These are phyloP conservation scores for Mycena chlorophos DNA, from an alignment of 768 basidiomycete genomes.

Conservation along the genomic window DNA sequence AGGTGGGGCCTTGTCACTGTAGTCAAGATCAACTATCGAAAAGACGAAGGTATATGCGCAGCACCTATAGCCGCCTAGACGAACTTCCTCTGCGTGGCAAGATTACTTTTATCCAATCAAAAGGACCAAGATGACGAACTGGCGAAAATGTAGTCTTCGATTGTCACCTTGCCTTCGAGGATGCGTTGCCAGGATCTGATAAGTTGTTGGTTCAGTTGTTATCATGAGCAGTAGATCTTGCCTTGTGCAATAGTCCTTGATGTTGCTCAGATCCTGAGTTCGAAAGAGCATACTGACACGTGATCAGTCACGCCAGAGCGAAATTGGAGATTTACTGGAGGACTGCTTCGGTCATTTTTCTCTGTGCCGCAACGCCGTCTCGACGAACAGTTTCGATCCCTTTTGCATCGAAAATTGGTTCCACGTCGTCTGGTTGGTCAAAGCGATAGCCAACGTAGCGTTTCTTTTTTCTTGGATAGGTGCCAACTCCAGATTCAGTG, in stretches of 20 bases:
- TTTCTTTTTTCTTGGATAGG: conserved; percentile 45
- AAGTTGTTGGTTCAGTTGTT: not conserved
- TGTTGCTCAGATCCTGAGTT: conserved; percentile 81
- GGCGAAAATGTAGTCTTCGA: conserved; percentile 94
- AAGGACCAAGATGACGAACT: conserved; percentile 28
- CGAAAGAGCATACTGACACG: conserved; percentile 79
- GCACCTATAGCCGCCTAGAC: conserved; percentile 92
- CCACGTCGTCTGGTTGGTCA: conserved; percentile 75
- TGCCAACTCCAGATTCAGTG: not conserved
- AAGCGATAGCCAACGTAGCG: conserved; percentile 98
- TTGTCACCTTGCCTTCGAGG: conserved; percentile 72
- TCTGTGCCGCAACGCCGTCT: conserved; percentile 87
- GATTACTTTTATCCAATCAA: not conserved
- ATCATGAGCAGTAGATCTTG: not conserved
- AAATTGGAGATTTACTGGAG: conserved; percentile 63
- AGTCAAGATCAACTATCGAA: not conserved
- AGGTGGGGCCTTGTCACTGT: conserved; percentile 79
- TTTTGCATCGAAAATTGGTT: conserved; percentile 90
- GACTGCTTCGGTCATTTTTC: conserved; percentile 89
- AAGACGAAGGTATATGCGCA: conserved; percentile 11
- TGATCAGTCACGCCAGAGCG: conserved; percentile 1
- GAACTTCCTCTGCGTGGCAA: conserved; percentile 63
- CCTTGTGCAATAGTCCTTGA: conserved; percentile 81
- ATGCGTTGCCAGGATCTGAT: conserved; percentile 77
- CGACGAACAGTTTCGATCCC: conserved; percentile 96